phyloP scores from a whole-genome alignment of 139 green algal species.

The Tetradesmus obliquus region DNA sequence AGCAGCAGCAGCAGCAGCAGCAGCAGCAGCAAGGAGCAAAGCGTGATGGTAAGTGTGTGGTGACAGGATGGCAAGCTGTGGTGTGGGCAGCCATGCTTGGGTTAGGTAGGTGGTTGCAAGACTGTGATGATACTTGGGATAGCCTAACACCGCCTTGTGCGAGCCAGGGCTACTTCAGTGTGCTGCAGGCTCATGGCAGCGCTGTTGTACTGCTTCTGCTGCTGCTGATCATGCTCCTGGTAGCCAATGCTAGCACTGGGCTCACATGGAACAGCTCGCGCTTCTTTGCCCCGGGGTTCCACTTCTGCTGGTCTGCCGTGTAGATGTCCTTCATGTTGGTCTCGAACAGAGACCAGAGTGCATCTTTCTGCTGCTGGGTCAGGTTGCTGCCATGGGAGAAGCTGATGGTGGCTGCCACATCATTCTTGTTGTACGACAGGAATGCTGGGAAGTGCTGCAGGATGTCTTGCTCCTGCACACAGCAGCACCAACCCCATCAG shows the following conservation, averaged over 20 bases:
- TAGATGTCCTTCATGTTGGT: conserved; percentile 46
- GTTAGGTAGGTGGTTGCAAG: background rate
- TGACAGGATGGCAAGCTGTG: background rate
- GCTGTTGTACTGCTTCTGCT: background rate
- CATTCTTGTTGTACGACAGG: background rate
- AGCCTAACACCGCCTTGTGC: too few species aligned
- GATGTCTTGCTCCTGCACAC: conserved; percentile 15
- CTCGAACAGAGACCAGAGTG: conserved; percentile 3
- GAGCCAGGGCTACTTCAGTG: too few species aligned
- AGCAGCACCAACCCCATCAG: background rate
- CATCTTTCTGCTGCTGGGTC: background rate
- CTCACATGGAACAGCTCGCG: conserved; percentile 37
- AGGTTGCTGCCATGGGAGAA: conserved; percentile 3
- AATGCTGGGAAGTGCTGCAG: conserved; percentile 34
- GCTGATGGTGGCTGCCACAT: background rate
- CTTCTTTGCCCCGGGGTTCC: conserved; percentile 18
- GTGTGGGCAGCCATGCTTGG: background rate
- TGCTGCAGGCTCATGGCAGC: background rate
- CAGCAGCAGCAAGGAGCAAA: background rate
- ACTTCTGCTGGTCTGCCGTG: conserved; percentile 2
- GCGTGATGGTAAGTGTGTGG: background rate
- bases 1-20: background rate
- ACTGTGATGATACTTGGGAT: background rate
- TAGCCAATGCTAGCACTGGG: background rate
- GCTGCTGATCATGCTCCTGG: background rate